A percentile compares a stretch with the other conserved stretches of the same genome.
Conservation (phyloP, 1,139 yeast species). For the Kluyveromyces sp. region DNA sequence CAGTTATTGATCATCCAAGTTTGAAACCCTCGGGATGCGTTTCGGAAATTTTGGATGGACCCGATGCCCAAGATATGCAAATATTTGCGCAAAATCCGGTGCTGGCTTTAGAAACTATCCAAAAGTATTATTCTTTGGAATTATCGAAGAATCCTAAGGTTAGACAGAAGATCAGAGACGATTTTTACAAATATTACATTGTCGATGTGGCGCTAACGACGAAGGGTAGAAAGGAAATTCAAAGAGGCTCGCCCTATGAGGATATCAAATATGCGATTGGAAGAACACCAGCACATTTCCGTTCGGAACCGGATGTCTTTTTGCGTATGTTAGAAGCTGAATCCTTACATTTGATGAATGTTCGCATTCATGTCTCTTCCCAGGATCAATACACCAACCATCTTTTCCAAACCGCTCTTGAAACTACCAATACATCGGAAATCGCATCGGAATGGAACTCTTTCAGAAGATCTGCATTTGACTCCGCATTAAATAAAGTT, state of each 20-base stretch:
- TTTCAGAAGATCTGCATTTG: conserved; percentile 62
- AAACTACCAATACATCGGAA: conserved; percentile 80
- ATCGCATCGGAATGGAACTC: conserved; percentile 76
- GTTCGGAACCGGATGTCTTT: conserved; percentile 68
- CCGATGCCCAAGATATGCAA: conserved; percentile 37
- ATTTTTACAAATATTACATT: conserved; percentile 60
- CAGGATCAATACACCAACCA: conserved; percentile 41
- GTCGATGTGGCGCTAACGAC: conserved; percentile 76
- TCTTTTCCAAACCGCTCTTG: conserved; percentile 51
- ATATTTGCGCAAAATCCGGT: conserved; percentile 49
- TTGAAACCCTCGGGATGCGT: conserved; percentile 61
- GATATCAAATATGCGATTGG: conserved; percentile 89
- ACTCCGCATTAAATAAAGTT: conserved; percentile 60
- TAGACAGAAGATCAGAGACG: conserved; percentile 65
- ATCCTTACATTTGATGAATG: conserved; percentile 46
- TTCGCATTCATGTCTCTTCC: conserved; percentile 40
- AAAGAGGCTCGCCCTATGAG: conserved; percentile 71
- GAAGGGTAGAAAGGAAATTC: conserved; percentile 78
- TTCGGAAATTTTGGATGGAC: conserved; percentile 44
- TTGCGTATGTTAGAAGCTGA: conserved; percentile 92
- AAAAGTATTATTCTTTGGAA: conserved; percentile 72
- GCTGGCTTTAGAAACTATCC: conserved; percentile 66
- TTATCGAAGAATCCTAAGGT: conserved; percentile 75
- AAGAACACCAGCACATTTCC: conserved; percentile 68
- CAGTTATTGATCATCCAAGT: conserved; percentile 61